These are phyloP conservation scores for Trichoderma cornu-damae DNA, from an alignment of 2,329 filamentous ascomycete species.

Conservation along the genomic window DNA sequence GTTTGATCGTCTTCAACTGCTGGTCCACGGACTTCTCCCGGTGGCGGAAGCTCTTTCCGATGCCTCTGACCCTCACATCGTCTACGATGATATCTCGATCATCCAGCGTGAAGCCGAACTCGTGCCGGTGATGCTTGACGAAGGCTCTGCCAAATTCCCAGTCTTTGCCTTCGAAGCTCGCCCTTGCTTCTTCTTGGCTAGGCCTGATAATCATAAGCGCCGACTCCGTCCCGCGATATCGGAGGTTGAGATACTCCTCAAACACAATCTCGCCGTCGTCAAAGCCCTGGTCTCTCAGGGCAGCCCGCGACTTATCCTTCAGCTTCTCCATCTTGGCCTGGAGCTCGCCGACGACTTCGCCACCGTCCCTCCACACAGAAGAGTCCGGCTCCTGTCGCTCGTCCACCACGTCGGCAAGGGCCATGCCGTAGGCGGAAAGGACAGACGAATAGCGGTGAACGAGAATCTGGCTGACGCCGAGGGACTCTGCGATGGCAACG, in stretches of 20 bases:
- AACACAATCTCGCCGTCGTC: slow-evolving; percentile 67
- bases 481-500: slow-evolving; percentile 78
- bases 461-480: slow-evolving; percentile 80
- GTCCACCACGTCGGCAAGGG: slow-evolving; percentile 85
- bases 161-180: slow-evolving; percentile 57
- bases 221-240: slow-evolving; percentile 85
- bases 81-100: slow-evolving; percentile 87
- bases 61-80: slow-evolving; percentile 80
- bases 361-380: slow-evolving; percentile 54
- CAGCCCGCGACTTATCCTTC: slow-evolving; percentile 65
- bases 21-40: slow-evolving; percentile 77
- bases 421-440: slow-evolving; percentile 88
- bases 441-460: slow-evolving; percentile 85
- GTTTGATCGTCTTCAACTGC: slow-evolving; percentile 66
- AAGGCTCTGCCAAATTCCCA: slow-evolving; percentile 86
- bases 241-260: slow-evolving; percentile 91
- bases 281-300: slow-evolving; percentile 75
- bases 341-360: slow-evolving; percentile 56
- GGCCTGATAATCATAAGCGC: slow-evolving; percentile 85
- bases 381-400: slow-evolving; percentile 77
- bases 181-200: slow-evolving; percentile 53
- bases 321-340: slow-evolving; percentile 71
- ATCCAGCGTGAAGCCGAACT: slow-evolving; percentile 83
- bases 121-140: slow-evolving; percentile 79
- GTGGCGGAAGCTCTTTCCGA: slow-evolving; percentile 80